Evolutionary conservation across 2,329 filamentous ascomycete genomes (phyloP).

Genomic region (Ophiostoma pallidulum): DNA sequence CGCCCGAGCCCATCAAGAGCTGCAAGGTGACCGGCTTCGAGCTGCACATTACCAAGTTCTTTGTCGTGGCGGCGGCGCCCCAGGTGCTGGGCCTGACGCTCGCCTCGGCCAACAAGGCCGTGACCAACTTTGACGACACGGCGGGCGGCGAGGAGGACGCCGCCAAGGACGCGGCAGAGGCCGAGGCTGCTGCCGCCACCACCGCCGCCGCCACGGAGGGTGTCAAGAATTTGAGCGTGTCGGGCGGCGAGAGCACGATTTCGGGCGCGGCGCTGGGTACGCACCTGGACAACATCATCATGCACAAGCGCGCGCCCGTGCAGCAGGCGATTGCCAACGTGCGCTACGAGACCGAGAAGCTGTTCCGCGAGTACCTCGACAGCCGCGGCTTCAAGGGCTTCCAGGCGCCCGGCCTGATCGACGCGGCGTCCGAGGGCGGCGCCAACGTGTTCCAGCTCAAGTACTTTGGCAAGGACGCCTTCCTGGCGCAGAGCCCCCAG

Average conservation of each 20-base stretch:
- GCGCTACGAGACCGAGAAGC: constrained; percentile 31
- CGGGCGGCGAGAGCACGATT: constrained; percentile 24
- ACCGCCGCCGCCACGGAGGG: constrained; percentile 34
- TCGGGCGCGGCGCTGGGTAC: constrained; percentile 76
- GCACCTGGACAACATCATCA: constrained; percentile 80
- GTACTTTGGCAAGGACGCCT: constrained; percentile 82
- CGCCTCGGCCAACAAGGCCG: constrained; percentile 42
- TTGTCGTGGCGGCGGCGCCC: constrained; percentile 58
- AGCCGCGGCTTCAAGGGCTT: constrained; percentile 69
- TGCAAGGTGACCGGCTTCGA: constrained; percentile 71
- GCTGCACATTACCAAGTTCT: constrained; percentile 81
- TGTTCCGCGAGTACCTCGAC: constrained; percentile 54
- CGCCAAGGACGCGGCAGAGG: constrained; percentile 32
- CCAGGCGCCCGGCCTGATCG: constrained; percentile 82
- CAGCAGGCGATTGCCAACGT: constrained; percentile 70
- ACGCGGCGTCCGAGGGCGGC: constrained; percentile 84
- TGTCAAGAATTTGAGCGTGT: constrained; percentile 25
- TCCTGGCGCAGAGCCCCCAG: constrained; percentile 70
- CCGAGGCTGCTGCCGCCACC: background rate
- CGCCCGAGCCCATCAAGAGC: constrained; percentile 80
- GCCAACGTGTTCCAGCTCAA: constrained; percentile 82
- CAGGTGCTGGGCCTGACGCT: constrained; percentile 49
- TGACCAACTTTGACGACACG: constrained; percentile 52
- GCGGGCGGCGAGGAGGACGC: constrained; percentile 17
- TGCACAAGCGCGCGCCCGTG: constrained; percentile 85